Percentiles rank a stretch among this genome's conserved stretches.
phyloP scores from a whole-genome alignment of 805 yeast genomes.

The Kuraishia floccosa region DNA sequence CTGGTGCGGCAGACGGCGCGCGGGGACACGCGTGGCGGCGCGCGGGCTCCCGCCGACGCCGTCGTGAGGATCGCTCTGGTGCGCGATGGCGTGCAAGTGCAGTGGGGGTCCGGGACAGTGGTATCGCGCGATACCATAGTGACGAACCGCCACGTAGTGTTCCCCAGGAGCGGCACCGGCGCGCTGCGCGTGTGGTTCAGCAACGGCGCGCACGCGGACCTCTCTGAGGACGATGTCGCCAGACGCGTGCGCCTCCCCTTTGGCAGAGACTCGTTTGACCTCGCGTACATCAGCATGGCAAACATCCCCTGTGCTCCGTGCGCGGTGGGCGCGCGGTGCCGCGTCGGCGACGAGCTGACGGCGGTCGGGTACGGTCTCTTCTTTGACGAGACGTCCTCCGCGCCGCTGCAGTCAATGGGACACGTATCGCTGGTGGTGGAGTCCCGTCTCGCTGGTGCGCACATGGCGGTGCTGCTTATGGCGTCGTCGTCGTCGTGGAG shows the following conservation, averaged over 20 bases:
- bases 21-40: too few species aligned
- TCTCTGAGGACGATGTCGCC: too few species aligned
- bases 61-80: too few species aligned
- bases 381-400: conserved; percentile 9
- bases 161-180: neutral
- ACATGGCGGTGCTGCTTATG: conserved; percentile 13
- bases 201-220: neutral
- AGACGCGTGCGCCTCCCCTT: neutral
- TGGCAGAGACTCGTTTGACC: neutral
- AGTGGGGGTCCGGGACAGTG: neutral
- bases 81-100: too few species aligned
- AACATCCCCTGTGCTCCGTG: neutral
- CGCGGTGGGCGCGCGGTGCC: neutral
- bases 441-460: conserved; percentile 3
- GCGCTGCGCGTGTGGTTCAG: neutral
- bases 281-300: neutral
- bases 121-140: conserved; percentile 1
- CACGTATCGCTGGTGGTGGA: conserved; percentile 12
- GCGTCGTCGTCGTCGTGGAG: conserved; percentile 36
- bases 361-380: conserved; percentile 30
- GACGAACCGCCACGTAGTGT: conserved; percentile 1
- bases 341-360: conserved; percentile 13
- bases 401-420: conserved; percentile 25
- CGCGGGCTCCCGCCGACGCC: too few species aligned
- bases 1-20: too few species aligned